Conservation (phyloP, 441 rosid genomes). For the Sinapis alba region DNA sequence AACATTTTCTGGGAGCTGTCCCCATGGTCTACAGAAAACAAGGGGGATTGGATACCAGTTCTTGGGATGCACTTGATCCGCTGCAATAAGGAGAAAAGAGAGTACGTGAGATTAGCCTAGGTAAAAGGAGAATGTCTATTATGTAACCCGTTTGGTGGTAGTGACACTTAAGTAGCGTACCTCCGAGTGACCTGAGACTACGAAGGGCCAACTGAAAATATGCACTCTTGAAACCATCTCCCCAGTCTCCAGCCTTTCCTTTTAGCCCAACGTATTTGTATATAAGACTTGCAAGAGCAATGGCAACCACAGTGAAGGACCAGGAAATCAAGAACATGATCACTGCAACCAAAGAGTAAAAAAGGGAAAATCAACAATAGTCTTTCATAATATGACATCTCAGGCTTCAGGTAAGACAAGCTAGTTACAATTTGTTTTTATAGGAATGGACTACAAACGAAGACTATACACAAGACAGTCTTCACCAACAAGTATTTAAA, state of each 20-base stretch:
- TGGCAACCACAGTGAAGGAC: conserved; percentile 89
- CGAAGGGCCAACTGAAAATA: conserved; percentile 99
- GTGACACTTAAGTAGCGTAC: conserved; percentile 43
- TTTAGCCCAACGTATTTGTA: conserved; percentile 95
- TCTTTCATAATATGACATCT: conserved; percentile 7
- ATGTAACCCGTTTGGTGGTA: background rate
- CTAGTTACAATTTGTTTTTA: background rate
- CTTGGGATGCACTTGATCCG: conserved; percentile 98
- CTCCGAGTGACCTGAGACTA: conserved; percentile 98
- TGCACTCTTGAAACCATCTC: conserved; percentile 99
- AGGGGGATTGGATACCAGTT: conserved; percentile 99
- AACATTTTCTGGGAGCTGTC: conserved; percentile 95
- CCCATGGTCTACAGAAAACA: conserved; percentile 99
- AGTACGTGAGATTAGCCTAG: conserved; percentile 10
- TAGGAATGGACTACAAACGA: background rate
- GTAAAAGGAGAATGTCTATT: background rate
- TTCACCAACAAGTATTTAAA: conserved; percentile 11
- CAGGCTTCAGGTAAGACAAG: conserved; percentile 9
- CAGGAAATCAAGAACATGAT: conserved; percentile 99
- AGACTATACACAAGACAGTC: background rate
- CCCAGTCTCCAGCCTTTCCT: conserved; percentile 99
- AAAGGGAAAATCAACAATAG: conserved; percentile 11
- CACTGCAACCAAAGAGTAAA: conserved; percentile 61
- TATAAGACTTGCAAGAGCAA: conserved; percentile 97
- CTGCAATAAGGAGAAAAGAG: conserved; percentile 49